Evolutionary conservation across 1,284 basidiomycete species (phyloP).

Genomic region (Cystobasidium pallidum): DNA sequence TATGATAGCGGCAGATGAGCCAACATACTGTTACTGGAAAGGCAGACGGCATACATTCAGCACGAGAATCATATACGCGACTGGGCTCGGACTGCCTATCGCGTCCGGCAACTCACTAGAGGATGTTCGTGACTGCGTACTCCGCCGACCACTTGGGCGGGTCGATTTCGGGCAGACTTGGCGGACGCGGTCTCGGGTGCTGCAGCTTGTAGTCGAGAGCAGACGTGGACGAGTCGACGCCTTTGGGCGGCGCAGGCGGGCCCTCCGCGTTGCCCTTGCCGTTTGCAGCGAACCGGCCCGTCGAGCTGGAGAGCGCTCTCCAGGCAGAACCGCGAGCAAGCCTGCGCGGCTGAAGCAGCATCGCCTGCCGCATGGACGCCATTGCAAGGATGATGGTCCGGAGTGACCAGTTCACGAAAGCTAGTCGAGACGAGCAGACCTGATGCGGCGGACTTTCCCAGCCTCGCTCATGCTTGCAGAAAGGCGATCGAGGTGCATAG

Average conservation of each 20-base stretch:
- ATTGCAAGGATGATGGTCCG: neutral
- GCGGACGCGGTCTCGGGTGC: slow-evolving; percentile 60
- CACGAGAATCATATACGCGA: neutral
- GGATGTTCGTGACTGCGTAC: slow-evolving; percentile 91
- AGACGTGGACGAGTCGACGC: slow-evolving; percentile 65
- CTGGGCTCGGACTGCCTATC: neutral
- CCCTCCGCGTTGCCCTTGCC: slow-evolving; percentile 20
- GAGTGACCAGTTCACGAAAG: neutral
- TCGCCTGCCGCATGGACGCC: slow-evolving; percentile 19
- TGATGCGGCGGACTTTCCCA: neutral
- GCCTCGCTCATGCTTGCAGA: neutral
- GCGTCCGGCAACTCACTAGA: slow-evolving; percentile 59
- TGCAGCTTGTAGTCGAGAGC: slow-evolving; percentile 89
- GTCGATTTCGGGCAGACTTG: slow-evolving; percentile 51
- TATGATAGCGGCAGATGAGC: neutral
- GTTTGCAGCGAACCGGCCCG: slow-evolving; percentile 20
- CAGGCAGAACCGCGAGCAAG: slow-evolving; percentile 20
- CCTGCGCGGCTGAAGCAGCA: slow-evolving; percentile 27
- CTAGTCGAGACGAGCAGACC: neutral
- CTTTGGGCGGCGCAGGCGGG: slow-evolving; percentile 38
- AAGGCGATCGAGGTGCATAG: neutral
- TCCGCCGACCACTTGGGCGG: slow-evolving; percentile 70
- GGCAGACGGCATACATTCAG: neutral
- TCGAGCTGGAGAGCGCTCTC: slow-evolving; percentile 10
- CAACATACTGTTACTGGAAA: slow-evolving; percentile 29